Base-by-base conservation (phyloP, 768 basidiomycete genomes). In the Lentinus tigrinus region DNA sequence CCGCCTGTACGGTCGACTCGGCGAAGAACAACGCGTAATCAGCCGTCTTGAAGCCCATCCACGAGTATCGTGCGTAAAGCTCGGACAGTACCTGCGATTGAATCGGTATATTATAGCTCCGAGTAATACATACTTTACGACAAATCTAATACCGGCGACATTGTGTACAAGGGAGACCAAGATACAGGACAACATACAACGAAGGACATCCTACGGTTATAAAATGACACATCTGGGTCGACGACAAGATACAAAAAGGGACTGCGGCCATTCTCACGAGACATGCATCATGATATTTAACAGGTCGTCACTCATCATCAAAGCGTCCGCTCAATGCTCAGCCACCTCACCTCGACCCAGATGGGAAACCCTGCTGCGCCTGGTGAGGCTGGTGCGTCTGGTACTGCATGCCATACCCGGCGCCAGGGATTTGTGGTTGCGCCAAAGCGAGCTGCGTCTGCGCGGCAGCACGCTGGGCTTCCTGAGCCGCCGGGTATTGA, bases 401-500 rank as follows among this genome's bases (percentile, higher is more conserved):
- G 31, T 52, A 42, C 47, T 49, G 61, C 19, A 62, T 40, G 7
- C 46, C 54, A 19, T 65, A 65, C 13, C 52, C 52, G 1, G 61
- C 60, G 19, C 60, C 60, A 14, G 60, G 60, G 13, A 61, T 44
- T 27, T 61, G 60, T 17, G 60, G 60, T 36, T 61, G 60, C 4
- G 55, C 55, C 27, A 61, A 46, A 17, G 55, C 55, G 13, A 56
- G 47, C 40, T 61, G 60, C 24, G 58, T 54, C 28, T 54, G 36
- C 7, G 44, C 53, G 14, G 44, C 51, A n/a, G 27, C 21, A 23
- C 52, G 49, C 39, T 62, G 62, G 37, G 63, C 61, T 43, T 63
- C 63, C 28, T 68, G 60, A 6, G 56, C 50, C 49, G 68, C 74
- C 46, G 73, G 73, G n/a, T 72, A 73, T 49, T 72, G 73, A 39